These are phyloP conservation scores for Coniochaeta prunicola DNA, from an alignment of 2,329 filamentous ascomycete genomes.

Conservation along the genomic window DNA sequence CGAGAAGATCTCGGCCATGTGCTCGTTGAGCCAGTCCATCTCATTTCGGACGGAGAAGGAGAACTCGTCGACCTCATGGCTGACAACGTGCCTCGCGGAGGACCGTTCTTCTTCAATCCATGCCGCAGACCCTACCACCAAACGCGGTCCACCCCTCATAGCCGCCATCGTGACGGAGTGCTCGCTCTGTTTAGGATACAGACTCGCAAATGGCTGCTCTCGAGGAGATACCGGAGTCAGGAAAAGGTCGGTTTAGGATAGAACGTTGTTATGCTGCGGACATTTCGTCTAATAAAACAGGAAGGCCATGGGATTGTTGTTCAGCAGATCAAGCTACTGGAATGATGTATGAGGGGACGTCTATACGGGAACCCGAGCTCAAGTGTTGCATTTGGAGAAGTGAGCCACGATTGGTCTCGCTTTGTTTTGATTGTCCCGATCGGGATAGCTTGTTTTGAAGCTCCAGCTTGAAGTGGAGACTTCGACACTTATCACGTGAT, in stretches of 20 bases:
- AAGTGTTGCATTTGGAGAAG: neutral
- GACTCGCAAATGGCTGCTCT: neutral
- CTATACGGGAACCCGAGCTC: neutral
- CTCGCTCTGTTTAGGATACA: neutral
- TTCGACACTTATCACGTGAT: neutral
- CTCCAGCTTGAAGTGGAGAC: neutral
- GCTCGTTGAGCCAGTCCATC: conserved; percentile 96
- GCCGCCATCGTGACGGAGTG: conserved; percentile 15
- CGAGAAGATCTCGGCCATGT: conserved; percentile 92
- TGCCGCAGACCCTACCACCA: conserved; percentile 69
- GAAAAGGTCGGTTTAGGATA: neutral
- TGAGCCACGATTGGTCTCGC: neutral
- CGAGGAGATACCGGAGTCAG: neutral
- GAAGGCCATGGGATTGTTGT: neutral
- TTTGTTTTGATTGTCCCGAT: conserved; percentile 3
- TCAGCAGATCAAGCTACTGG: neutral
- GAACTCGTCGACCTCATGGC: conserved; percentile 87
- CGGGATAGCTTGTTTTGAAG: conserved; percentile 10
- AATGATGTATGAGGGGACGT: conserved; percentile 3
- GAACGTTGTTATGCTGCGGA: neutral
- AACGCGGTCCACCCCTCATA: conserved; percentile 46
- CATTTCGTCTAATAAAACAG: neutral
- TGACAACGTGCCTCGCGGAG: conserved; percentile 66
- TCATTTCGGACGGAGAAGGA: conserved; percentile 88
- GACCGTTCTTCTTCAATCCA: conserved; percentile 84